Percentiles rank a stretch among this genome's conserved stretches.
Conservation (phyloP, 306 rosid genomes). For the Mimosa pudica region DNA sequence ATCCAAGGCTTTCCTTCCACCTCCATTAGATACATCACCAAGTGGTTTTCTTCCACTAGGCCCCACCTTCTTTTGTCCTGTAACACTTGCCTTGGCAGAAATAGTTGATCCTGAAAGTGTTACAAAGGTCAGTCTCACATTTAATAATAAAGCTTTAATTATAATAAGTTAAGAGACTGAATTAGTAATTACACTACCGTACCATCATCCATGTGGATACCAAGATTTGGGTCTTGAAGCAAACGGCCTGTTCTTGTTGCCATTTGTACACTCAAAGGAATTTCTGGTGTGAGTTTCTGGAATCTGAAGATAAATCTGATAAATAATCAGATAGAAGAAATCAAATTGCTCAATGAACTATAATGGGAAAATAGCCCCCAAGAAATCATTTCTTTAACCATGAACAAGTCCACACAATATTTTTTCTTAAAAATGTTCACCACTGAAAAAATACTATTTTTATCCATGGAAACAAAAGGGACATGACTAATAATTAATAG, state of each 20-base stretch:
- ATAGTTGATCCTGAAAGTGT: conserved; percentile 48
- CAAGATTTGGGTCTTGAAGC: conserved; percentile 53
- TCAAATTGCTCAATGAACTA: background rate
- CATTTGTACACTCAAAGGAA: conserved; percentile 41
- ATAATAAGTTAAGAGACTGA: background rate
- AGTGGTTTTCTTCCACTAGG: conserved; percentile 70
- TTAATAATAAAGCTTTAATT: too few species aligned
- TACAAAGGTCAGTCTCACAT: conserved; percentile 7
- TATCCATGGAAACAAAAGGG: background rate
- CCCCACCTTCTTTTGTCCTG: conserved; percentile 47
- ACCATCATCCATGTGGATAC: conserved; percentile 50
- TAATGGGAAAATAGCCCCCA: background rate
- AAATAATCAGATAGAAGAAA: background rate
- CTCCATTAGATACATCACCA: conserved; percentile 61
- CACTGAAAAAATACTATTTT: background rate
- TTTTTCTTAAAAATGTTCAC: background rate
- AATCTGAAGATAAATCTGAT: background rate
- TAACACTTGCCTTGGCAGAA: conserved; percentile 43
- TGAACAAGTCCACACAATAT: background rate
- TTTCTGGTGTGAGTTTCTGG: conserved; percentile 33
- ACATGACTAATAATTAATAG: background rate
- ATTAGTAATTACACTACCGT: conserved; percentile 22
- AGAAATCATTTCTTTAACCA: background rate
- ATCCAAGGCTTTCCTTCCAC: conserved; percentile 57
- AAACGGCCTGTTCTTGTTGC: conserved; percentile 47